Evolutionary conservation across 192 early-diverging fungal species (phyloP), one percentile per base, ranked within the genome.

Genomic region (Phycomyces blakesleeanus): DNA sequence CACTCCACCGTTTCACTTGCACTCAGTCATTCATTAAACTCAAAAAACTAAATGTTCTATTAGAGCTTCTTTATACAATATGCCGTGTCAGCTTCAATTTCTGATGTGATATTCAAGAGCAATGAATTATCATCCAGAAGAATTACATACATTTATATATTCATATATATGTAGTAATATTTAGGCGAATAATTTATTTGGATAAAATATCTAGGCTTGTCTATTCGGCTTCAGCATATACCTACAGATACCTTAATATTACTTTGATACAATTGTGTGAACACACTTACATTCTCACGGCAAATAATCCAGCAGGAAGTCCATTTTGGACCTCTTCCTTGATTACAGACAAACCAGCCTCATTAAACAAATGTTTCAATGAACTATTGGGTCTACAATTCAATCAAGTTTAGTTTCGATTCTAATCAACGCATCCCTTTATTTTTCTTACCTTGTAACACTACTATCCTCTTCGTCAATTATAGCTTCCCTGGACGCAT

Each of bases 381-480:
- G 80, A 71, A 18, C 59, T 37, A 42, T 88, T 79, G 5, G 87
- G 82, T 67, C 82, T 83, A 37, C 38, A 56, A 0, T 10, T 1
- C n/a, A 21, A n/a, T 60, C 37, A 34, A 7, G 44, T 15, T 59
- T 29, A 40, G 8, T 44, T 26, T 14, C 14, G 38, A 22, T 22
- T 24, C 22, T n/a, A 2, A 24, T 14, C 38, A 41, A 12, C 34
- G 55, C 22, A 74, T 0, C 71, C 54, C 22, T 40, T 1, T 8
- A 26, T 67, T 1, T 61, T 56, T 29, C 67, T 62, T 67, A 76
- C 73, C 87, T 67, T 6, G 93, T 94, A 11, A 92, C 85, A 64
- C 88, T 90, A 73, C 87, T 88, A 65, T 96, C 96, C 22, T 89
- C 84, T 26, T 82, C 78, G 62, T 98, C 94, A 37, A 97, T 75